phyloP scores from a whole-genome alignment of 148 eudicot genomes.

The Salicornia ramosissima region DNA sequence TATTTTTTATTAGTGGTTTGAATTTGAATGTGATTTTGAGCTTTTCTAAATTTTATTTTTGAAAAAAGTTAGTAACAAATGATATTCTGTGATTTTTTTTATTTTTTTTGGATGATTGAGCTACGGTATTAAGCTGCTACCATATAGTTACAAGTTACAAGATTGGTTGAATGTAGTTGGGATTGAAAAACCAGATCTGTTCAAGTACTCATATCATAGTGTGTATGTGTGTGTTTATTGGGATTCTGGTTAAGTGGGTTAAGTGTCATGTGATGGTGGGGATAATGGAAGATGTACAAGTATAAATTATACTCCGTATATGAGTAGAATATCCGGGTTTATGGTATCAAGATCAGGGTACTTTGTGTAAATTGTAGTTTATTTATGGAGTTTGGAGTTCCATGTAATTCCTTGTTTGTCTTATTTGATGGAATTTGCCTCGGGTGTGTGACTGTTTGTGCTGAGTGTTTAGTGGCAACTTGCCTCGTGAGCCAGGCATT shows the following conservation, averaged over 20 bases:
- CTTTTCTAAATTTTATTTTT: too few species aligned
- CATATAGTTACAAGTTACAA: neutral
- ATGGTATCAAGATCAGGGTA: slow-evolving; percentile 16
- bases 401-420: slow-evolving; percentile 10
- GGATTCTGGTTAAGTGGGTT: neutral
- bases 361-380: slow-evolving; percentile 3
- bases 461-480: slow-evolving; percentile 8
- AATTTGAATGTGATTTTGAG: slow-evolving; percentile 13
- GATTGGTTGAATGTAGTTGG: slow-evolving; percentile 32
- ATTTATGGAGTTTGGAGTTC: slow-evolving; percentile 13
- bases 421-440: slow-evolving; percentile 13
- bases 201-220: neutral
- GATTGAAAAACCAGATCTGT: slow-evolving; percentile 49
- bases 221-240: neutral
- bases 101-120: neutral
- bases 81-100: neutral
- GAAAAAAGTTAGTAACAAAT: too few species aligned
- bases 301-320: neutral
- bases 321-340: slow-evolving; percentile 12
- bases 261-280: slow-evolving; percentile 17
- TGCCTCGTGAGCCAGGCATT: slow-evolving; percentile 1
- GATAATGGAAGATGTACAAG: slow-evolving; percentile 3
- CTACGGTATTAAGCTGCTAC: slow-evolving; percentile 5
- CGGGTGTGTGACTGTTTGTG: slow-evolving; percentile 1
- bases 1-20: neutral